A percentile compares a stretch with the other conserved stretches of the same genome.
Conservation (phyloP, 2,329 filamentous ascomycete genomes). For the Acephala macrosclerotiorum region DNA sequence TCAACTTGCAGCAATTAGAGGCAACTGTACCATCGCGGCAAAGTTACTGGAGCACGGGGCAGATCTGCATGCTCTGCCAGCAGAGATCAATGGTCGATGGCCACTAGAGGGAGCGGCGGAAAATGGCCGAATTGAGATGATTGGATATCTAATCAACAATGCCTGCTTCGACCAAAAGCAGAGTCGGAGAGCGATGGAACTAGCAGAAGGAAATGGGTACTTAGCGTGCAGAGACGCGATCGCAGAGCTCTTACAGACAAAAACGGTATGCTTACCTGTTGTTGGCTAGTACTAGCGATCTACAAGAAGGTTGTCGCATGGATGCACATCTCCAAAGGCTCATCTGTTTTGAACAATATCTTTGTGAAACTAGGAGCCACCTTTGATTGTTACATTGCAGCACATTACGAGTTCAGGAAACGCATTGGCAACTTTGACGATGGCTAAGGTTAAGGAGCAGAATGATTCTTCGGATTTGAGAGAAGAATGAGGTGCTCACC, state of each 20-base stretch:
- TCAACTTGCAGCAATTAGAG: conserved; percentile 17
- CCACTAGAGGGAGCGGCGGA: conserved; percentile 42
- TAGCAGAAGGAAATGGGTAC: conserved; percentile 13
- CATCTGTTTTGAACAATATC: no score
- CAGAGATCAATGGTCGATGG: not conserved
- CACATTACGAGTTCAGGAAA: no score
- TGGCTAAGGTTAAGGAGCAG: no score
- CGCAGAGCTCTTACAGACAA: conserved; percentile 5
- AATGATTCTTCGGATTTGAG: no score
- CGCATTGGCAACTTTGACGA: no score
- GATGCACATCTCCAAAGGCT: not conserved
- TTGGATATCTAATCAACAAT: conserved; percentile 34
- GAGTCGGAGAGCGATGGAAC: conserved; percentile 13
- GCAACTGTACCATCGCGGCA: conserved; percentile 11
- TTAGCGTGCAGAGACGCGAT: conserved; percentile 7
- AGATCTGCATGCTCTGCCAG: conserved; percentile 2
- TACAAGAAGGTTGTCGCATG: not conserved
- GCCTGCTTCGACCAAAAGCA: not conserved
- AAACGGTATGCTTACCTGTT: not conserved
- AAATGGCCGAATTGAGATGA: conserved; percentile 40
- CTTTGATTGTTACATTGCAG: no score
- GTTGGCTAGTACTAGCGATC: not conserved
- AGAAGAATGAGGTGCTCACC: no score
- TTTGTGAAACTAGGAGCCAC: no score
- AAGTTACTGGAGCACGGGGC: conserved; percentile 10